Percentiles rank a stretch among this genome's conserved stretches.
These are phyloP conservation scores for Cercophora scortea DNA, from an alignment of 495 filamentous ascomycete species.

Conservation along the genomic window DNA sequence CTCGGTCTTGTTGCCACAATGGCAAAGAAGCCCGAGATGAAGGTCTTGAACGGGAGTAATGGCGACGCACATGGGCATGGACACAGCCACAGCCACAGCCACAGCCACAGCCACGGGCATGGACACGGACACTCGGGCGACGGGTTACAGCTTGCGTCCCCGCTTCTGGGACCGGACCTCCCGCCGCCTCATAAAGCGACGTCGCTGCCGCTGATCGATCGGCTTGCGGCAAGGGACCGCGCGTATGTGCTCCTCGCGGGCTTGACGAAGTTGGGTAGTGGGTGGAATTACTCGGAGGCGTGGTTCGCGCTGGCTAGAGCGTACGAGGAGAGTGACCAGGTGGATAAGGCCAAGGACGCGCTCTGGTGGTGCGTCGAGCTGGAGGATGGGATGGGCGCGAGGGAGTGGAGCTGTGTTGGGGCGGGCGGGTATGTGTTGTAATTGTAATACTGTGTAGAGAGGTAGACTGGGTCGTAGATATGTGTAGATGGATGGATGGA, in stretches of 20 bases:
- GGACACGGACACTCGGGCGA: neutral
- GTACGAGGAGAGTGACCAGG: slow-evolving; percentile 75
- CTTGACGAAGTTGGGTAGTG: slow-evolving; percentile 75
- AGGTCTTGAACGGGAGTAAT: neutral
- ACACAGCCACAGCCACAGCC: neutral
- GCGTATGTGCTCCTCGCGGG: slow-evolving; percentile 73
- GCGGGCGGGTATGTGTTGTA: slow-evolving; percentile 50
- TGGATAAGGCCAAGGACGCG: slow-evolving; percentile 70
- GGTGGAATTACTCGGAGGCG: slow-evolving; percentile 90
- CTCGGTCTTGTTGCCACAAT: slow-evolving; percentile 27
- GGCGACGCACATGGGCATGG: too few relatives aligned
- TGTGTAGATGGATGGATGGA: neutral
- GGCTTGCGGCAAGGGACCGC: slow-evolving; percentile 76
- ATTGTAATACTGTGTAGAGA: neutral
- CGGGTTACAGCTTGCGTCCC: neutral
- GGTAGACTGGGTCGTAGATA: too few relatives aligned
- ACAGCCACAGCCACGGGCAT: neutral
- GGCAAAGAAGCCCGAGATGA: slow-evolving; percentile 1
- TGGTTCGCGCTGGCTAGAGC: slow-evolving; percentile 84
- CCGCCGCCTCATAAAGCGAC: slow-evolving; percentile 38
- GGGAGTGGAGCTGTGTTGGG: slow-evolving; percentile 49
- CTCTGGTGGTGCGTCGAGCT: slow-evolving; percentile 73
- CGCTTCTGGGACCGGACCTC: slow-evolving; percentile 19
- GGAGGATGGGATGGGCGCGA: slow-evolving; percentile 56
- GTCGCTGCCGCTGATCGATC: slow-evolving; percentile 58